Evolutionary conservation across 2,329 filamentous ascomycete genomes (phyloP).

Genomic region (Sclerotinia trifoliorum): DNA sequence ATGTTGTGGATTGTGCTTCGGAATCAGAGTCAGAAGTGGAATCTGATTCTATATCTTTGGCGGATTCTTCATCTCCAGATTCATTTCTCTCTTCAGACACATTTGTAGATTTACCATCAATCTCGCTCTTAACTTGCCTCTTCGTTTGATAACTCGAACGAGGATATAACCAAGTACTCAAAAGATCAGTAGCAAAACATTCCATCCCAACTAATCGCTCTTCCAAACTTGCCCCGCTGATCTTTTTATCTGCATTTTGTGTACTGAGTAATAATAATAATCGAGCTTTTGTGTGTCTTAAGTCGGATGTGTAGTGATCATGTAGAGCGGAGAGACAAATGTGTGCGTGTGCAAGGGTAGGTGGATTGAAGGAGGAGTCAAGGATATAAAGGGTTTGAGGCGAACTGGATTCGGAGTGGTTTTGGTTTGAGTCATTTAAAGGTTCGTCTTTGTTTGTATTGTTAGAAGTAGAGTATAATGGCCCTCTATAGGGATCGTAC

Average conservation of each 20-base stretch:
- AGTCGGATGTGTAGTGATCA: conserved; percentile 24
- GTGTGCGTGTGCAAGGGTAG: conserved; percentile 58
- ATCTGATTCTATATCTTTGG: background rate
- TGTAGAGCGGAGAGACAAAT: conserved; percentile 53
- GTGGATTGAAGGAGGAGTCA: conserved; percentile 69
- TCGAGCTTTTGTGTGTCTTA: conserved; percentile 38
- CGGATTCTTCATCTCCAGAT: background rate
- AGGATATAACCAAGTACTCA: conserved; percentile 38
- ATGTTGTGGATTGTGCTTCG: conserved; percentile 13
- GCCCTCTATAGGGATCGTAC: background rate
- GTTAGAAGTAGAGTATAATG: background rate
- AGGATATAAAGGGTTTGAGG: conserved; percentile 53
- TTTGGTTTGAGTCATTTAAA: background rate
- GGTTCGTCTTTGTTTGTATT: background rate
- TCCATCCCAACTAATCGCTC: conserved; percentile 71
- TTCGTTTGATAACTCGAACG: conserved; percentile 21
- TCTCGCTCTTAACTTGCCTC: too few species aligned
- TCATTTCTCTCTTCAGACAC: background rate
- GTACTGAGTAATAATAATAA: conserved; percentile 60
- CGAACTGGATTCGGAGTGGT: conserved; percentile 9
- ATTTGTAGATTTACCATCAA: background rate
- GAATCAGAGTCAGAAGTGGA: background rate
- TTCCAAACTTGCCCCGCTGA: conserved; percentile 66
- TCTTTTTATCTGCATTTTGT: conserved; percentile 65
- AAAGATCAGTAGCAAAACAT: conserved; percentile 59